Conservation (phyloP, 2,329 filamentous ascomycete species). For the Aureobasidium uvarum region DNA sequence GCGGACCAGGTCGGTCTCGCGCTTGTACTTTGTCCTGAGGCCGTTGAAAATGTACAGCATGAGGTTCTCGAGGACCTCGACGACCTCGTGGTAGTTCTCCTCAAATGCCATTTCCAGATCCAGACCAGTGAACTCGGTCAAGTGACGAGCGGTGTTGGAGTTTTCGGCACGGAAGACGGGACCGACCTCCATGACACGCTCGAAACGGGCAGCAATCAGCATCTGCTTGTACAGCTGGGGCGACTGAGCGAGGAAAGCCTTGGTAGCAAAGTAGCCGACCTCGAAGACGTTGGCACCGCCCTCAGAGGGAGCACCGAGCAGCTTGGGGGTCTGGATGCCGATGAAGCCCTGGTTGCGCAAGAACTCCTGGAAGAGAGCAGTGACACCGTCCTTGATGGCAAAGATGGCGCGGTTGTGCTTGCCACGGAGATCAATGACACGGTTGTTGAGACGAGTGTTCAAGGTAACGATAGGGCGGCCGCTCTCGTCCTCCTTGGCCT, state of each 20-base stretch:
- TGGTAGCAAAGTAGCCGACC: slow-evolving; percentile 82
- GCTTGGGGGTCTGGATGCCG: slow-evolving; percentile 83
- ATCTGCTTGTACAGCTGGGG: slow-evolving; percentile 88
- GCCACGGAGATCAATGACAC: slow-evolving; percentile 86
- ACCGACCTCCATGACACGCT: slow-evolving; percentile 74
- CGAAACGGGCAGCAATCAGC: slow-evolving; percentile 74
- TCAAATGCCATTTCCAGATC: slow-evolving; percentile 90
- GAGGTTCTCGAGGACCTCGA: slow-evolving; percentile 68
- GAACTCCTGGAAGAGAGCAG: slow-evolving; percentile 73
- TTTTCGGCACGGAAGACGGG: slow-evolving; percentile 86
- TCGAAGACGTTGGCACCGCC: slow-evolving; percentile 90
- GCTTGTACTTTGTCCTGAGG: slow-evolving; percentile 63
- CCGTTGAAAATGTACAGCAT: slow-evolving; percentile 77
- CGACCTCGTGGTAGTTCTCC: slow-evolving; percentile 73
- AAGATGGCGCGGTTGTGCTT: slow-evolving; percentile 90
- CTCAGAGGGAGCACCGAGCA: slow-evolving; percentile 87
- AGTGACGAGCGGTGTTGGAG: slow-evolving; percentile 77
- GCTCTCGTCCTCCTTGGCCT: slow-evolving; percentile 53
- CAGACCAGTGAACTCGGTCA: slow-evolving; percentile 86
- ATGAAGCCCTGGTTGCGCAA: slow-evolving; percentile 72
- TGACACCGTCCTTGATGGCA: slow-evolving; percentile 63
- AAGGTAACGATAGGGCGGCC: slow-evolving; percentile 71
- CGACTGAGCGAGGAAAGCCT: slow-evolving; percentile 75
- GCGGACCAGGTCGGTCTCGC: slow-evolving; percentile 70
- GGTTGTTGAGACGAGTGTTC: slow-evolving; percentile 84